Evolutionary conservation across 2,329 filamentous ascomycete species (phyloP), one percentile per base, ranked within the genome.

Genomic region (Colletotrichum navitas): DNA sequence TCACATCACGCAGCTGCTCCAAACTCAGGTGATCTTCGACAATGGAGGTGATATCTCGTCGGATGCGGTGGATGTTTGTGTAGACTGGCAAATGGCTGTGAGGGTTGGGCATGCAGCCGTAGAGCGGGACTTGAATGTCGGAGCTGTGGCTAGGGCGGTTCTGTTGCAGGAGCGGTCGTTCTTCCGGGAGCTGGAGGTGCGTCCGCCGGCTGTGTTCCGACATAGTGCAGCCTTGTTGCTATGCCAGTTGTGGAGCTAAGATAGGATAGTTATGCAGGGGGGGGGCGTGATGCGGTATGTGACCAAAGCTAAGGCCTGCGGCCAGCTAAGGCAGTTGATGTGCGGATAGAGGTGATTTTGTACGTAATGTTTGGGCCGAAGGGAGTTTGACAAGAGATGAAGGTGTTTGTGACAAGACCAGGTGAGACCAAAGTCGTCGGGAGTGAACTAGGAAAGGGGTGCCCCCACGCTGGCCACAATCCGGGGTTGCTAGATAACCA

Each of bases 1-100:
- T 89, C 66, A 94, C 91, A 79, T 94, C 92, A 77, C 91, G 89
- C 74, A 97, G 84, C 83, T 96, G 93, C 75, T 94, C 92, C 67
- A 92, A 84, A 68, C 90, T 93, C 77, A 89, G 80, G 75, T 88
- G 87, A 78, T 88, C 87, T 82, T 91, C 89, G 61, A 91, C 89
- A 39, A 90, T 89, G 68, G 86, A 87, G 73, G 87, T 83, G 69
- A 92, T 88, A 79, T 92, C 89, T 78, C 88, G 86, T 45, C 89
- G 86, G 78, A 92, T 90, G 72, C 91, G 87, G 80, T 94, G 93
- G 76, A 94, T 94, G 74, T 91, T 94, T 61, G 88, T 92, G 82
- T 94, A 95, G 18, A 94, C 90, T 49, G 92, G 91, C 75, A 94
- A 81, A 74, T 89, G 84, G 26, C 85, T 85, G 80, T 92, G 89